phyloP scores from a whole-genome alignment of 2,329 filamentous ascomycete genomes.

The Arthrobotrys conoides region DNA sequence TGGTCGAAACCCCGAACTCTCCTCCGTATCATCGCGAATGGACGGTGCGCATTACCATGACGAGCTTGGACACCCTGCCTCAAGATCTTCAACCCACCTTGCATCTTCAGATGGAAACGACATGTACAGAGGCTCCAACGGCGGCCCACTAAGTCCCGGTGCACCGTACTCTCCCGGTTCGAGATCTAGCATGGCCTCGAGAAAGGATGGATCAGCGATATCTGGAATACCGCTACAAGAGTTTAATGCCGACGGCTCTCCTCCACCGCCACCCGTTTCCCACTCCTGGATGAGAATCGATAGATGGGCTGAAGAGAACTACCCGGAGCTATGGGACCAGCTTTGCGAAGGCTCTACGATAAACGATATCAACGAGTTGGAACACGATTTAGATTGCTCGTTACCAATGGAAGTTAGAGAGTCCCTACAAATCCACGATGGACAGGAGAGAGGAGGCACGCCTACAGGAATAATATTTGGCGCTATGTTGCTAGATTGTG shows the following conservation, averaged over 20 bases:
- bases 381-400: conserved; percentile 94
- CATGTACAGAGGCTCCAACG: conserved; percentile 70
- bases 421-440: conserved; percentile 90
- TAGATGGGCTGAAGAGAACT: conserved; percentile 92
- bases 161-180: conserved; percentile 91
- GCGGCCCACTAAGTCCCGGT: conserved; percentile 68
- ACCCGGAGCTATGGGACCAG: conserved; percentile 93
- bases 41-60: conserved; percentile 85
- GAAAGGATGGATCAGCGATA: conserved; percentile 72
- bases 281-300: conserved; percentile 98
- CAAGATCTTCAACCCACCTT: conserved; percentile 71
- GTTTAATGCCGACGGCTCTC: conserved; percentile 85
- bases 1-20: conserved; percentile 84
- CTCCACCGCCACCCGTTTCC: conserved; percentile 85
- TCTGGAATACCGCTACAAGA: conserved; percentile 93
- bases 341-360: conserved; percentile 90
- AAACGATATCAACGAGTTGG: conserved; percentile 96
- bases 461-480: conserved; percentile 95
- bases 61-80: conserved; percentile 77
- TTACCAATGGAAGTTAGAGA: conserved; percentile 94
- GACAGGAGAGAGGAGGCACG: conserved; percentile 92
- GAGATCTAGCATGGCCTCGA: conserved; percentile 80
- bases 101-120: conserved; percentile 74
- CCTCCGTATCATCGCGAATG: conserved; percentile 77
- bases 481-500: conserved; percentile 95